Conservation (phyloP, 1,139 yeast species). For the Geotrichum candidum region DNA sequence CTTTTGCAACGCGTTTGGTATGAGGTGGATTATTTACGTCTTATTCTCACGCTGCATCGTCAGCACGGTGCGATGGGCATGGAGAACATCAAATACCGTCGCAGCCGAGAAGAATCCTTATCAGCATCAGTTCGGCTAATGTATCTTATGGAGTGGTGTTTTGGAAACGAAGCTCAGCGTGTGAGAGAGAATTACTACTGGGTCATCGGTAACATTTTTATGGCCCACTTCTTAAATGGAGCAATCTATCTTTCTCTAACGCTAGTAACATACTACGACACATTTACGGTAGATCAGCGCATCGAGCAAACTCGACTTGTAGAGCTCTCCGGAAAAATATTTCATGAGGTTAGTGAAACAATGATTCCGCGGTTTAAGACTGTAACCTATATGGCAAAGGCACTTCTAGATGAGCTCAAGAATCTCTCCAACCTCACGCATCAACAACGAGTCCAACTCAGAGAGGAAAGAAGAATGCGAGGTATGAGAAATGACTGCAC, state of each 20-base stretch:
- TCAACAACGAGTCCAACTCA: conserved; percentile 1
- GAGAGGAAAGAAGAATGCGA: not conserved
- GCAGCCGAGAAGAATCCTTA: conserved; percentile 28
- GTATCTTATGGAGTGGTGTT: conserved; percentile 31
- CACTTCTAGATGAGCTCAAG: conserved; percentile 1
- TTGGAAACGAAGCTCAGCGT: conserved; percentile 24
- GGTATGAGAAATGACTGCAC: not conserved
- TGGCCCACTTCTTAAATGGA: conserved; percentile 10
- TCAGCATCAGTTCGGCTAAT: conserved; percentile 30
- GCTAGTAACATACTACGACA: conserved; percentile 8
- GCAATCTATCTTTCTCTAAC: conserved; percentile 4
- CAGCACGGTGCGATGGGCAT: conserved; percentile 28
- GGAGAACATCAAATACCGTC: conserved; percentile 22
- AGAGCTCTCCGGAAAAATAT: not conserved
- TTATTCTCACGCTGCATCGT: conserved; percentile 32
- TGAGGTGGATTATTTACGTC: conserved; percentile 31
- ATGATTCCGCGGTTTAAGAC: not conserved
- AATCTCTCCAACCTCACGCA: conserved; percentile 6
- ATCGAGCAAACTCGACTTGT: conserved; percentile 9
- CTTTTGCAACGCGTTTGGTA: conserved; percentile 31
- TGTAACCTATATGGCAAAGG: not conserved
- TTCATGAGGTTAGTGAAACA: not conserved
- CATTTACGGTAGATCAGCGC: conserved; percentile 10
- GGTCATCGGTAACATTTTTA: conserved; percentile 4
- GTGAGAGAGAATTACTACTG: conserved; percentile 17